These are phyloP conservation scores for Aegilops speltoides DNA, from an alignment of 176 grass and related monocot genomes.

Conservation along the genomic window DNA sequence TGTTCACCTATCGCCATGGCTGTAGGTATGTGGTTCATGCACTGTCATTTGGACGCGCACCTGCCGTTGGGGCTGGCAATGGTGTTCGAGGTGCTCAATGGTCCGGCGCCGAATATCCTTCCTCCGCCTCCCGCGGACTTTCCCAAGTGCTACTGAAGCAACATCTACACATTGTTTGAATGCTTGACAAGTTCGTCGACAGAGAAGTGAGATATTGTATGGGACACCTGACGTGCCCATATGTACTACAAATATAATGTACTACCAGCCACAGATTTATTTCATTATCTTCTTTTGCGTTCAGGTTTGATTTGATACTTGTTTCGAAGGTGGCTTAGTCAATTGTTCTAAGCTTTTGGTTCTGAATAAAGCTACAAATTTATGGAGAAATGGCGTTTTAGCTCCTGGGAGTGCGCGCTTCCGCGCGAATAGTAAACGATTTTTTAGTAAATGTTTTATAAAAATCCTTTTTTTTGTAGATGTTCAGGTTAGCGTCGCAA, in stretches of 20 bases:
- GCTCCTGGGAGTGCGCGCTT: too few relatives aligned
- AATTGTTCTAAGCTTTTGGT: background rate
- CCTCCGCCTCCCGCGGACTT: conserved; percentile 38
- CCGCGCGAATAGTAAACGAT: too few relatives aligned
- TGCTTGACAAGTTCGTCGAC: background rate
- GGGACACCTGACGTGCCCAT: too few relatives aligned
- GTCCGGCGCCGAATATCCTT: conserved; percentile 33
- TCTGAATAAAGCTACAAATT: background rate
- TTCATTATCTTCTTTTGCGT: background rate
- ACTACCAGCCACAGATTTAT: background rate
- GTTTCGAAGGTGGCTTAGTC: background rate
- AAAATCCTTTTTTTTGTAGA: too few relatives aligned
- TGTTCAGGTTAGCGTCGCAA: too few relatives aligned
- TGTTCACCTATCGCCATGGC: too few relatives aligned
- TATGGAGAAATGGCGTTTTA: too few relatives aligned
- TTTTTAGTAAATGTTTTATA: too few relatives aligned
- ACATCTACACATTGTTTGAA: background rate
- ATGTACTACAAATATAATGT: background rate
- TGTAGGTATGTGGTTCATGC: conserved; percentile 67
- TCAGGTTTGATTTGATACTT: background rate
- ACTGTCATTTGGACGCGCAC: conserved; percentile 61
- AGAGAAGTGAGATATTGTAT: too few relatives aligned
- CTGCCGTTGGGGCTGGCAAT: conserved; percentile 44
- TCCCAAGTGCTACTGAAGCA: conserved; percentile 39
- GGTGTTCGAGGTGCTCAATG: conserved; percentile 57